Evolutionary conservation across 345 rosid genomes (phyloP), one percentile per base, ranked within the genome.

Genomic region (Trapa incisa): DNA sequence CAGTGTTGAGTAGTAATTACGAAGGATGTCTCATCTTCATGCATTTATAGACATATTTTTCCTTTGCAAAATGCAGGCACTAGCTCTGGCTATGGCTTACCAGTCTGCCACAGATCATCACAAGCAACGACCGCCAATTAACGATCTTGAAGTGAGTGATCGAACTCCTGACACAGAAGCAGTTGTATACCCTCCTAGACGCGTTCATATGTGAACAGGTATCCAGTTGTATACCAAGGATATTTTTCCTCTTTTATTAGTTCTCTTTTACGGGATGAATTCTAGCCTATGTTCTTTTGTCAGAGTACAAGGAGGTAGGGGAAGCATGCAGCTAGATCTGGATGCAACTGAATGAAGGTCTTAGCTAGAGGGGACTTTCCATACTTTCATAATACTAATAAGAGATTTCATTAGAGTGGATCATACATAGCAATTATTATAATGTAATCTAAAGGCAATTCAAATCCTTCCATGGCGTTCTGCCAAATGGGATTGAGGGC

Each of bases 1-100:
- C 33, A 54, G 8, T 6, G 33, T 17, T 54, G 33, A 54, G 60
- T n/a, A 54, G 60, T 0, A 54, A n/a, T 7, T 33, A 54, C 33
- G 6, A 35, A 54, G 60, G 32, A 53, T 2, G 58, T 1, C 29
- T 22, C 29, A 22, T 22, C 29, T 22, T 17, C 4, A 22, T 22
- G 35, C 35, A 22, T n/a, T 4, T 50, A 22, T 6, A 5, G 3
- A 54, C 22, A 35, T 58, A 58, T 9, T 32, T 58, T 22, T 54
- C 37, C 38, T 58, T 32, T 32, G 14, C 38, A 10, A 8, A 37
- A n/a, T 66, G 74, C 75, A 92, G 95, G 98, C 91, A 57, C 80
- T 92, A 68, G 96, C 96, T 65, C 77, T 92, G 77, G 92, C 92
- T 65, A 89, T 92, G 83, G 96, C 88, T 22, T 89, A 86, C 80